Conservation (phyloP, 1,139 yeast genomes). For the Candida neerlandica region DNA sequence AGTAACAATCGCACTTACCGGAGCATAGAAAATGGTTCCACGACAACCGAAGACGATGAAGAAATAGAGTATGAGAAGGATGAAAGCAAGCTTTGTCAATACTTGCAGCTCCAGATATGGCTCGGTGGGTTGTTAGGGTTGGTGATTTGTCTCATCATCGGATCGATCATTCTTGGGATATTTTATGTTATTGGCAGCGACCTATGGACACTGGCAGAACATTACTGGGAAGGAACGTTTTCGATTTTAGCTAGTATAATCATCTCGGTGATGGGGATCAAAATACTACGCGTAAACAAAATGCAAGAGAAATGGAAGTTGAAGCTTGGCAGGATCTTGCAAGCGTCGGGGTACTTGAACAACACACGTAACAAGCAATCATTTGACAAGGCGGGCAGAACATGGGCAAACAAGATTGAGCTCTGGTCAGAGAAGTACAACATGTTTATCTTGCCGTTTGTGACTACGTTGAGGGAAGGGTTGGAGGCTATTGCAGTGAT, state of each 20-base stretch:
- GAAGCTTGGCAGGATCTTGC: conserved; percentile 32
- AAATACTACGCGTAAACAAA: conserved; percentile 79
- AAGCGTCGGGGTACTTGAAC: not conserved
- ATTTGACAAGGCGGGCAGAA: conserved; percentile 22
- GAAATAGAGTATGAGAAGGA: conserved; percentile 1
- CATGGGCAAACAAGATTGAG: conserved; percentile 11
- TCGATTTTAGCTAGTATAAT: conserved; percentile 77
- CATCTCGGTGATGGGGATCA: conserved; percentile 88
- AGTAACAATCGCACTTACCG: conserved; percentile 7
- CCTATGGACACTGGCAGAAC: conserved; percentile 80
- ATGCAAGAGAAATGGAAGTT: conserved; percentile 56
- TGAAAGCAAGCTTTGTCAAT: not conserved
- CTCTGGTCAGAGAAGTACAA: conserved; percentile 35
- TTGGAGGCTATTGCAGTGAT: conserved; percentile 51
- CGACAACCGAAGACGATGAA: not conserved
- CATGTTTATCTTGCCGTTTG: conserved; percentile 43
- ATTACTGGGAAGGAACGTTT: conserved; percentile 90
- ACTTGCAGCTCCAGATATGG: conserved; percentile 67
- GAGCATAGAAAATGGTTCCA: conserved; percentile 17
- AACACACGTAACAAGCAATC: conserved; percentile 31
- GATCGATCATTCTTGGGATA: conserved; percentile 71
- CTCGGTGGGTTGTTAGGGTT: conserved; percentile 76
- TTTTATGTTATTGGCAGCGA: conserved; percentile 80
- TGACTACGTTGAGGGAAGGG: conserved; percentile 50
- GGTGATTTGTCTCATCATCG: conserved; percentile 71